A percentile compares a stretch with the other conserved stretches of the same genome.
phyloP scores from a whole-genome alignment of 129 eudicot genomes.

The Apium graveolens region DNA sequence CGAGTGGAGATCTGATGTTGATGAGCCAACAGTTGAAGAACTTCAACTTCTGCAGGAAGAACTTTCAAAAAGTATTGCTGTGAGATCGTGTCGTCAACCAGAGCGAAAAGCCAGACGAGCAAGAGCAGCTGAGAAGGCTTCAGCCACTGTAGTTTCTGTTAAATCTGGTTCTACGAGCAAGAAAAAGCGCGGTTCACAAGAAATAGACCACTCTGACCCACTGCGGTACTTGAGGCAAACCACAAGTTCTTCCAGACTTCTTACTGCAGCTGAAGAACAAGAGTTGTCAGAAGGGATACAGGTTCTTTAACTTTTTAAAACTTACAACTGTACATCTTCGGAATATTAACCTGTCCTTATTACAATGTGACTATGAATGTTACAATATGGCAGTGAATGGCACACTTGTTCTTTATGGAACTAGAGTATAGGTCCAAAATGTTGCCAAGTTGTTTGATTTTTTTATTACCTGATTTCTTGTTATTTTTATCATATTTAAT shows the following conservation, averaged over 20 bases:
- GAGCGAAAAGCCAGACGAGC: slow-evolving; percentile 68
- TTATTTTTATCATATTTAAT: background rate
- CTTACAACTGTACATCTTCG: background rate
- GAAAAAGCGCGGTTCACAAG: slow-evolving; percentile 50
- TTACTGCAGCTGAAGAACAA: slow-evolving; percentile 72
- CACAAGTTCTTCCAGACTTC: slow-evolving; percentile 56
- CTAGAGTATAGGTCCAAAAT: background rate
- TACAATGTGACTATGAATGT: background rate
- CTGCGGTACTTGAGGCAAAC: slow-evolving; percentile 67
- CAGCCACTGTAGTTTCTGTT: slow-evolving; percentile 47
- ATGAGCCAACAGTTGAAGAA: slow-evolving; percentile 64
- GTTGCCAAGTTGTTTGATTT: background rate
- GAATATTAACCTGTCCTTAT: background rate
- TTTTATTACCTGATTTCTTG: background rate
- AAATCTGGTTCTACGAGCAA: slow-evolving; percentile 41
- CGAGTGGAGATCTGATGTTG: slow-evolving; percentile 25
- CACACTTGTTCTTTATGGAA: background rate
- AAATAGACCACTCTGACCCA: slow-evolving; percentile 64
- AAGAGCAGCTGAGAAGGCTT: slow-evolving; percentile 70
- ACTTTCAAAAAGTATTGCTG: slow-evolving; percentile 49
- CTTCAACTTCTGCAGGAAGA: slow-evolving; percentile 58
- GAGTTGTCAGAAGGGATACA: slow-evolving; percentile 80
- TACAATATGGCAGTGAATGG: background rate
- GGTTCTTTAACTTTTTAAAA: slow-evolving; percentile 26
- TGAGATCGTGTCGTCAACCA: slow-evolving; percentile 71